phyloP scores from a whole-genome alignment of 805 yeast genomes.

The Pichia nakasei region DNA sequence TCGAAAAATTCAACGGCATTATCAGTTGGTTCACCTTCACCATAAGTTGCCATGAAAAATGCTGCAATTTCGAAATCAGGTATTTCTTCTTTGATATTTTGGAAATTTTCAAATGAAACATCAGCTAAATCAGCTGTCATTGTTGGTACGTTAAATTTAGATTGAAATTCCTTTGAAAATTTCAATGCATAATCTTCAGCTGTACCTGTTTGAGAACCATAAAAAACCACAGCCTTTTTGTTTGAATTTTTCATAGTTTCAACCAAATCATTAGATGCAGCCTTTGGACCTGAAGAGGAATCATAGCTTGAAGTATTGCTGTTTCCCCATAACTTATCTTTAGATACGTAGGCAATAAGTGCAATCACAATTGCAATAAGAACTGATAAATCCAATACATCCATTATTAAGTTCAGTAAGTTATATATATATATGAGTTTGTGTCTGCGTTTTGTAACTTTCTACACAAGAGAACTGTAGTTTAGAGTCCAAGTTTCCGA shows the following conservation, averaged over 20 bases:
- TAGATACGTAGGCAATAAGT: conserved; percentile 56
- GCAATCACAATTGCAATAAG: conserved; percentile 60
- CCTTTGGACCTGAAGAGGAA: conserved; percentile 23
- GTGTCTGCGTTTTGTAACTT: too few relatives aligned
- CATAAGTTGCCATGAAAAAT: conserved; percentile 86
- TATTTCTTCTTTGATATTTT: conserved; percentile 48
- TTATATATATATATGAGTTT: too few relatives aligned
- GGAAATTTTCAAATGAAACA: conserved; percentile 73
- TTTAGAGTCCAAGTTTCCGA: too few relatives aligned
- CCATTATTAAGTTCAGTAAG: too few relatives aligned
- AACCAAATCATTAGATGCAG: conserved; percentile 47
- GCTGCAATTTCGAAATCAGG: conserved; percentile 43
- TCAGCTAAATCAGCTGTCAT: conserved; percentile 86
- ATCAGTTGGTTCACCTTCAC: conserved; percentile 98
- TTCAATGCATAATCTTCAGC: conserved; percentile 95
- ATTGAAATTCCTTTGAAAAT: conserved; percentile 77
- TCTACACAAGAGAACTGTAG: too few relatives aligned
- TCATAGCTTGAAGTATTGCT: conserved; percentile 9
- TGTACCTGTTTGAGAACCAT: conserved; percentile 97
- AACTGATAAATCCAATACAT: conserved; percentile 63
- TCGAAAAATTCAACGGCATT: conserved; percentile 77
- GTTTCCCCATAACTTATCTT: conserved; percentile 43
- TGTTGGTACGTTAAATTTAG: conserved; percentile 72
- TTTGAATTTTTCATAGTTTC: conserved; percentile 49
- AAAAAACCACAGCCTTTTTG: conserved; percentile 74